Percentiles rank a stretch among this genome's conserved stretches.
Conservation (phyloP, 108 stramenopile genomes). For the Cyclotella atomus region DNA sequence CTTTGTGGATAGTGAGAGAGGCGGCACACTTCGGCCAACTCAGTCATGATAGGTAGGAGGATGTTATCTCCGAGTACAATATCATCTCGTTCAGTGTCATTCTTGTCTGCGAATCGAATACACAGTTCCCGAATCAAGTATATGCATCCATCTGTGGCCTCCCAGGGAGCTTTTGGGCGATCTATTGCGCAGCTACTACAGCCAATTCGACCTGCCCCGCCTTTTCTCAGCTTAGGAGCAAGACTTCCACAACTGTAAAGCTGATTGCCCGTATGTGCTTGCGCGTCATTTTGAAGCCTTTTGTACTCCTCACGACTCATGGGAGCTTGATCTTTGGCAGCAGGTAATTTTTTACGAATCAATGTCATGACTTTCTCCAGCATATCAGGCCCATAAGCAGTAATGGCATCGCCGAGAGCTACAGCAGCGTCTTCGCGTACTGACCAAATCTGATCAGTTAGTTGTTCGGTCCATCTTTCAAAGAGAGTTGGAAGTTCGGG, state of each 20-base stretch:
- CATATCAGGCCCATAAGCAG: constrained; percentile 77
- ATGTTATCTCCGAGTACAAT: constrained; percentile 55
- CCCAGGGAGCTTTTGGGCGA: constrained; percentile 94
- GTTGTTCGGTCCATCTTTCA: constrained; percentile 92
- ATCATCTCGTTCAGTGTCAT: constrained; percentile 46
- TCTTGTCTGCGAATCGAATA: constrained; percentile 48
- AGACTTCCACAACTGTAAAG: constrained; percentile 92
- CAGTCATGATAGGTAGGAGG: constrained; percentile 65
- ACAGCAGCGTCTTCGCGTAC: constrained; percentile 94
- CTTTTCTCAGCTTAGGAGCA: constrained; percentile 93
- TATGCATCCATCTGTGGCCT: constrained; percentile 94
- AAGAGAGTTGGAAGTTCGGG: constrained; percentile 84
- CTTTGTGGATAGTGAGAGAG: constrained; percentile 85
- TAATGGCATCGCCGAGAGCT: constrained; percentile 89
- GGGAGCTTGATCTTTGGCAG: constrained; percentile 80
- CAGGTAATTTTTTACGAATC: constrained; percentile 57
- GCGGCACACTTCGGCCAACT: constrained; percentile 83
- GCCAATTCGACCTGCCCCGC: constrained; percentile 86
- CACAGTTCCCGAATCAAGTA: constrained; percentile 87
- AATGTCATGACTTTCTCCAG: constrained; percentile 58
- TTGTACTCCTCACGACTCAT: constrained; percentile 89
- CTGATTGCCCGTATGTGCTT: constrained; percentile 79
- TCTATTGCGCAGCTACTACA: constrained; percentile 81
- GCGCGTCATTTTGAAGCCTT: constrained; percentile 76
- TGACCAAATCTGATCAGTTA: constrained; percentile 97